These are phyloP conservation scores for Ceratocystis harringtonii DNA, from an alignment of 2,329 filamentous ascomycete species.

Conservation along the genomic window DNA sequence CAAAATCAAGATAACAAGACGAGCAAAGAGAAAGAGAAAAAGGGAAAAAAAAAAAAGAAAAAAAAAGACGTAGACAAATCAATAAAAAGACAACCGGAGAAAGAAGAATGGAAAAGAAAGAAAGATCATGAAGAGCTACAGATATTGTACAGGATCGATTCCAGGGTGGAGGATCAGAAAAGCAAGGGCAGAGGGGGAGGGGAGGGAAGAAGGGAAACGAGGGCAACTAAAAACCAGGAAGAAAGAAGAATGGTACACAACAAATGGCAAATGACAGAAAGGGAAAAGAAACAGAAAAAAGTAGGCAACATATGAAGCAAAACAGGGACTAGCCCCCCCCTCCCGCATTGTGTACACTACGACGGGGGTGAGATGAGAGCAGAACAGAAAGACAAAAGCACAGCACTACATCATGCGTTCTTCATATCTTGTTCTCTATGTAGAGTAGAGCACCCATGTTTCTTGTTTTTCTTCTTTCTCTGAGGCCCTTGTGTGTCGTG, in stretches of 20 bases:
- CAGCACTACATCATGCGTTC: not conserved
- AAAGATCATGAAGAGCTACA: not conserved
- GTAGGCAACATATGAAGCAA: not conserved
- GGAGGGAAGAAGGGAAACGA: too few relatives aligned
- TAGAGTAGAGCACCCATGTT: not conserved
- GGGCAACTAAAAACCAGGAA: not conserved
- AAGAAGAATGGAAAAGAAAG: not conserved
- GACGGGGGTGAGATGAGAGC: not conserved
- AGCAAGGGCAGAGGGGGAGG: not conserved
- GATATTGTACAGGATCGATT: not conserved
- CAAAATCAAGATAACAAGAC: not conserved
- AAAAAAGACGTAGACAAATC: not conserved
- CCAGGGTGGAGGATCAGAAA: not conserved
- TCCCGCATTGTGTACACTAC: not conserved
- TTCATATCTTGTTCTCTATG: conserved; percentile 4
- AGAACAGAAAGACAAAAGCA: conserved; percentile 1
- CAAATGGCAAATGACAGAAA: not conserved
- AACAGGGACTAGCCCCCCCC: not conserved
- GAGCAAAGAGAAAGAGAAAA: not conserved
- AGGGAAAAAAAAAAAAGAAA: not conserved
- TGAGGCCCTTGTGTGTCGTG: not conserved
- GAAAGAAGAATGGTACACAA: not conserved
- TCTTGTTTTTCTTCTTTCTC: not conserved
- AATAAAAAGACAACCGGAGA: not conserved
- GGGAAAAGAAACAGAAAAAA: not conserved